These are phyloP conservation scores for Verticillium zaregamsianum DNA, from an alignment of 2,329 filamentous ascomycete species.

Conservation along the genomic window DNA sequence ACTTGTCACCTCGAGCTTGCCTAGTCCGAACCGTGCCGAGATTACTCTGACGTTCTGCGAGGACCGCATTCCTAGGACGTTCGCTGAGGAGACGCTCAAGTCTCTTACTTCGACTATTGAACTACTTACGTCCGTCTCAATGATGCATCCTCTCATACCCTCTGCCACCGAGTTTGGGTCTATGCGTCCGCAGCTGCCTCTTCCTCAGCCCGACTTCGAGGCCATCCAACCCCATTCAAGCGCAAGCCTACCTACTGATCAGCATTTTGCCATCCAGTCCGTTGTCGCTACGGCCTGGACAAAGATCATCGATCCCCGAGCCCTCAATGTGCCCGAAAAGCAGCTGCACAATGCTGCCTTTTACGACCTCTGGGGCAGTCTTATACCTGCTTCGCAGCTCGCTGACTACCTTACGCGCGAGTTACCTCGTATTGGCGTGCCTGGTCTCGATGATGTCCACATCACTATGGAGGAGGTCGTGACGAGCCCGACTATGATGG, in stretches of 20 bases:
- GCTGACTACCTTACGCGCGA: conserved; percentile 39
- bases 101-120: conserved; percentile 41
- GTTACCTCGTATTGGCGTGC: conserved; percentile 30
- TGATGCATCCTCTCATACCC: conserved; percentile 41
- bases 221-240: conserved; percentile 15
- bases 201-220: conserved; percentile 24
- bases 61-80: conserved; percentile 33
- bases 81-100: conserved; percentile 40
- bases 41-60: conserved; percentile 43
- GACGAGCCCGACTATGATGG: conserved; percentile 44
- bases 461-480: conserved; percentile 45
- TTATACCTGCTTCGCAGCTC: conserved; percentile 44
- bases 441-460: conserved; percentile 30
- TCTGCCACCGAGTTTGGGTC: conserved; percentile 35
- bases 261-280: conserved; percentile 34
- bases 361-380: conserved; percentile 45
- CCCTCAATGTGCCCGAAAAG: conserved; percentile 32
- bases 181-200: conserved; percentile 36
- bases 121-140: conserved; percentile 40
- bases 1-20: conserved; percentile 36
- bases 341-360: conserved; percentile 42
- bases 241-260: conserved; percentile 30
- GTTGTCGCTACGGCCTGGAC: conserved; percentile 41
- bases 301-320: conserved; percentile 34
- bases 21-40: conserved; percentile 30